phyloP scores from a whole-genome alignment of 768 basidiomycete species.

The Cystobasidiopsis lactophilus region DNA sequence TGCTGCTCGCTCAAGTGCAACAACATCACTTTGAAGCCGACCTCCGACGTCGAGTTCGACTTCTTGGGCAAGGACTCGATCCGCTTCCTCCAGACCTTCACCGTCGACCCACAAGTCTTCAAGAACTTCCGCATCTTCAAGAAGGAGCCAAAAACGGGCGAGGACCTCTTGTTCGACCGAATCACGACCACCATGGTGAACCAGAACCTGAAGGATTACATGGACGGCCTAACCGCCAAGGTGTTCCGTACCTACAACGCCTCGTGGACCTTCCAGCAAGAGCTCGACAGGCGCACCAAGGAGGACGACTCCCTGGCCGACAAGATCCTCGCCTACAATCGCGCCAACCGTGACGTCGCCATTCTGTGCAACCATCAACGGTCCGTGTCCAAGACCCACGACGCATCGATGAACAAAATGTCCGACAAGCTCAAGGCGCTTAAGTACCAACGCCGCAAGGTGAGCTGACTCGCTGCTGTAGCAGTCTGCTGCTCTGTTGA shows the following conservation, averaged over 20 bases:
- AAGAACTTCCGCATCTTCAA: constrained; percentile 98
- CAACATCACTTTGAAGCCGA: constrained; percentile 76
- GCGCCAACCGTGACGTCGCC: constrained; percentile 88
- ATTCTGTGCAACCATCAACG: constrained; percentile 98
- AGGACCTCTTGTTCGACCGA: constrained; percentile 81
- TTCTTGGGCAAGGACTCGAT: constrained; percentile 99
- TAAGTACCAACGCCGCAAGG: constrained; percentile 92
- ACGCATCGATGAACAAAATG: constrained; percentile 85
- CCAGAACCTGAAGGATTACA: constrained; percentile 75
- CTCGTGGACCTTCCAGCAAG: constrained; percentile 79
- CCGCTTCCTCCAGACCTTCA: constrained; percentile 68
- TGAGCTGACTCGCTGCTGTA: background rate
- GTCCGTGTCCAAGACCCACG: constrained; percentile 74
- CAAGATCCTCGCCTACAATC: constrained; percentile 90
- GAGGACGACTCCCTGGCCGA: constrained; percentile 62
- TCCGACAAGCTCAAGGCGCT: constrained; percentile 44
- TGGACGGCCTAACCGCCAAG: constrained; percentile 95
- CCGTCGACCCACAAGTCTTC: constrained; percentile 82
- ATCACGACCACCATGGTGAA: constrained; percentile 73
- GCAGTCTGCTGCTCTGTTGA: background rate
- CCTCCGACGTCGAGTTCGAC: constrained; percentile 76
- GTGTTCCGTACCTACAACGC: constrained; percentile 99
- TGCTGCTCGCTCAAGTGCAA: constrained; percentile 95
- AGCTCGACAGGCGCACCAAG: constrained; percentile 54
- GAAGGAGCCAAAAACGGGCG: constrained; percentile 56